These are phyloP conservation scores for Ajuga chamaepitys DNA, from an alignment of 257 asterid species.

Conservation along the genomic window DNA sequence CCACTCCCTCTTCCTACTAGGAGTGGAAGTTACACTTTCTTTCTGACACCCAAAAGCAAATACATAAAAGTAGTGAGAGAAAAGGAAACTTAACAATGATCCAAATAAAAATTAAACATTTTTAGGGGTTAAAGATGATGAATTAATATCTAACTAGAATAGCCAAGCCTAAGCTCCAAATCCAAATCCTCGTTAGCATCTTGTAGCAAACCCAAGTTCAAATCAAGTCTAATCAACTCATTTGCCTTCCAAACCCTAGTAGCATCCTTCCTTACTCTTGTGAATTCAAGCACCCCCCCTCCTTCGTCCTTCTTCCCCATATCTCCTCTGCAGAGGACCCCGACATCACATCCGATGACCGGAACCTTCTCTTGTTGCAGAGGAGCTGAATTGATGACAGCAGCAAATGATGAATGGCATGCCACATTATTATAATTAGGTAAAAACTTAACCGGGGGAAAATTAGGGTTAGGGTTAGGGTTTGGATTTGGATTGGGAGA, in stretches of 20 bases:
- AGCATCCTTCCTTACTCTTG: slow-evolving; percentile 23
- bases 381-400: slow-evolving; percentile 3
- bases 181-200: slow-evolving; percentile 47
- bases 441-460: slow-evolving; percentile 2
- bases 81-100: not conserved
- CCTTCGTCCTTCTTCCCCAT: slow-evolving; percentile 27
- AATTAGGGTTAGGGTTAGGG: slow-evolving; percentile 20
- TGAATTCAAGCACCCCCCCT: slow-evolving; percentile 21
- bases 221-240: slow-evolving; percentile 36
- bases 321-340: slow-evolving; percentile 12
- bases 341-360: too few species aligned
- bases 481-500: slow-evolving; percentile 28
- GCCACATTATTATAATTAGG: slow-evolving; percentile 18
- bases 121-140: not conserved
- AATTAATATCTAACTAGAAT: slow-evolving; percentile 20
- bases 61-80: too few species aligned
- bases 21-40: not conserved
- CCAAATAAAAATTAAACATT: not conserved
- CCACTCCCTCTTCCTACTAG: not conserved
- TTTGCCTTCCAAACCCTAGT: slow-evolving; percentile 36
- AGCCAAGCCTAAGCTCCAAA: slow-evolving; percentile 81
- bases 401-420: not conserved
- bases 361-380: slow-evolving; percentile 4
- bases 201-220: slow-evolving; percentile 37
- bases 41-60: too few species aligned